Percentiles rank a stretch among this genome's conserved stretches.
These are phyloP conservation scores for Mycena kentingensis DNA, from an alignment of 768 basidiomycete genomes.

Conservation along the genomic window DNA sequence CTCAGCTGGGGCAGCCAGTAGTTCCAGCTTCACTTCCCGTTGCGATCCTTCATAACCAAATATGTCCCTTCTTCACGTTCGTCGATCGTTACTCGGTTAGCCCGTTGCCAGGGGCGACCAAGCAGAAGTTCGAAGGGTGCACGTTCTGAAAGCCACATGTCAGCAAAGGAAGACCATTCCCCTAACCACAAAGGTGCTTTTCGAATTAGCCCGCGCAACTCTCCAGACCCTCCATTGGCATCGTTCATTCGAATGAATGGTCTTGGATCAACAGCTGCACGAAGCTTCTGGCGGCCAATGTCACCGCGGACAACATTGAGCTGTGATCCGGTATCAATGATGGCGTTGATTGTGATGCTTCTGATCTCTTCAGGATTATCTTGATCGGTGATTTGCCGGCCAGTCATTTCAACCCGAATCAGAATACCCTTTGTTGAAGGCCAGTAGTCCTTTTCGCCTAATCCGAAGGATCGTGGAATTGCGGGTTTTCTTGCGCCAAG, in stretches of 20 bases:
- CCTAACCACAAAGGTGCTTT: slow-evolving; percentile 27
- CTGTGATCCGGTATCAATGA: slow-evolving; percentile 33
- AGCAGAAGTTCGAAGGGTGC: slow-evolving; percentile 21
- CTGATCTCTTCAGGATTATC: slow-evolving; percentile 16
- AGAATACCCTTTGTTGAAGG: background rate
- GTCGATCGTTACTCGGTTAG: slow-evolving; percentile 24
- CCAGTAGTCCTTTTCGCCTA: too few species aligned
- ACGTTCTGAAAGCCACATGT: slow-evolving; percentile 26
- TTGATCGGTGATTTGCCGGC: slow-evolving; percentile 12
- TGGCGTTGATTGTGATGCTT: slow-evolving; percentile 14
- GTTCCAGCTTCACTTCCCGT: background rate
- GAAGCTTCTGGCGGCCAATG: slow-evolving; percentile 4
- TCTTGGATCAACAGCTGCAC: slow-evolving; percentile 17
- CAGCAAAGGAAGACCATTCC: slow-evolving; percentile 19
- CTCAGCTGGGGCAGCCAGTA: background rate
- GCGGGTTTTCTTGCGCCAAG: too few species aligned
- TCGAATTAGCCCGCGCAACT: slow-evolving; percentile 23
- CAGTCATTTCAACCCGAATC: background rate
- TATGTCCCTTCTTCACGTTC: slow-evolving; percentile 21
- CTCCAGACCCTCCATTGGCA: slow-evolving; percentile 30
- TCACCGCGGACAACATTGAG: slow-evolving; percentile 24
- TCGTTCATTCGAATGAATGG: slow-evolving; percentile 23
- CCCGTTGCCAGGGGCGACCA: slow-evolving; percentile 25
- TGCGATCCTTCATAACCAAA: slow-evolving; percentile 8
- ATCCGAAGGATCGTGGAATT: too few species aligned